These are phyloP conservation scores for Colletotrichum magnum DNA, from an alignment of 2,329 filamentous ascomycete genomes.

Conservation along the genomic window DNA sequence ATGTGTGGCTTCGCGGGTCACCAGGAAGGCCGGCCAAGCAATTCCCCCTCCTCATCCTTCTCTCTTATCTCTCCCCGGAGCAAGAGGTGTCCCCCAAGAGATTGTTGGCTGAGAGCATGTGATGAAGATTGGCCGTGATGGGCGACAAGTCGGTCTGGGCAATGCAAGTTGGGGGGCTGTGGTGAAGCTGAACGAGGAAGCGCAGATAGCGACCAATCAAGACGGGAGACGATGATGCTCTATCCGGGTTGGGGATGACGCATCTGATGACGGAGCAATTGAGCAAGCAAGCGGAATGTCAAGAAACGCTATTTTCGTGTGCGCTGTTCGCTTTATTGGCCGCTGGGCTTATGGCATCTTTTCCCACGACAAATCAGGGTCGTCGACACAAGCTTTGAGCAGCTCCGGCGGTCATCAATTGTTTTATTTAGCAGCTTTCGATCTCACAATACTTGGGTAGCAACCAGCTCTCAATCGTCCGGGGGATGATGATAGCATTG, in stretches of 20 bases:
- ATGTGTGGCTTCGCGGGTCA: constrained; percentile 36
- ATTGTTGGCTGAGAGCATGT: constrained; percentile 35
- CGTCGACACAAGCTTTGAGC: constrained; percentile 25
- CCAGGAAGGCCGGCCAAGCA: constrained; percentile 21
- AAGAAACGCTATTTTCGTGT: too few relatives aligned
- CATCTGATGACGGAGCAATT: background rate
- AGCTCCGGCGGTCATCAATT: background rate
- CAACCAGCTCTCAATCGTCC: too few relatives aligned
- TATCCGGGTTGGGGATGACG: constrained; percentile 7
- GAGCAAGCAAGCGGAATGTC: too few relatives aligned
- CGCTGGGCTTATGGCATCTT: background rate
- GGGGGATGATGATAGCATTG: background rate
- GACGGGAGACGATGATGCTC: background rate
- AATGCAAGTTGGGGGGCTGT: too few relatives aligned
- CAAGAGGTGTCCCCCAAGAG: background rate
- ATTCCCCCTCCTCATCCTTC: too few relatives aligned
- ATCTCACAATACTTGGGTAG: too few relatives aligned
- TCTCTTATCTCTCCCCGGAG: background rate
- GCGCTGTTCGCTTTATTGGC: too few relatives aligned
- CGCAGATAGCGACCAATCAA: background rate
- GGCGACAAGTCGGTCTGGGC: background rate
- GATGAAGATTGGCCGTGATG: background rate
- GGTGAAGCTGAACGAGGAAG: too few relatives aligned
- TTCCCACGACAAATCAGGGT: background rate
- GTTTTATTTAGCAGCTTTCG: too few relatives aligned